A percentile compares a stretch with the other conserved stretches of the same genome.
phyloP scores from a whole-genome alignment of 2,329 filamentous ascomycete genomes.

The Chalaropsis thielavioides region DNA sequence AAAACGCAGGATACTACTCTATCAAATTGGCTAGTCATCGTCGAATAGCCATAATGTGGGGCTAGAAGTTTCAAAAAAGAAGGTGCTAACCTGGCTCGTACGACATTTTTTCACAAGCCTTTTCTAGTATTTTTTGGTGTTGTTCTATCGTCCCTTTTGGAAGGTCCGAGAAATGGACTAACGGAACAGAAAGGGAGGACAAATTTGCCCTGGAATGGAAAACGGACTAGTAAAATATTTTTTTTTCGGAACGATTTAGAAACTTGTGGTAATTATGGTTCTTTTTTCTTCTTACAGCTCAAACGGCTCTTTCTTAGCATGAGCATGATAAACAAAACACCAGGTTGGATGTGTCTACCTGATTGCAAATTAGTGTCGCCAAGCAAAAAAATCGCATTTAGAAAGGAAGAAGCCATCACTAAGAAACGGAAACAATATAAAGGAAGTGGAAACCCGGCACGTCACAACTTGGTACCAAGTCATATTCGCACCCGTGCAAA shows the following conservation, averaged over 20 bases:
- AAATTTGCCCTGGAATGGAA: not conserved
- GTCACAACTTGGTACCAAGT: not conserved
- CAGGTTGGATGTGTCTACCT: not conserved
- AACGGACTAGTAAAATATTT: not conserved
- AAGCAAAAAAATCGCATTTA: not conserved
- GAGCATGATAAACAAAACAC: not conserved
- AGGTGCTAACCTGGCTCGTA: constrained; percentile 1
- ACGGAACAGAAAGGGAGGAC: not conserved
- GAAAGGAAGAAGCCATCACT: not conserved
- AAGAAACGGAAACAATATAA: not conserved
- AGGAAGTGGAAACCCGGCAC: not conserved
- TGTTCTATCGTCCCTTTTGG: not conserved
- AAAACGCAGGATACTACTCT: not conserved
- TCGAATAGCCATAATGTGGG: not conserved
- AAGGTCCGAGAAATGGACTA: not conserved
- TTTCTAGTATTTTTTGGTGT: not conserved
- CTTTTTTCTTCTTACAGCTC: not conserved
- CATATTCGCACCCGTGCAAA: not conserved
- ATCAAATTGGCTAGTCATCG: not conserved
- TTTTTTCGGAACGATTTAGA: not conserved
- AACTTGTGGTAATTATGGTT: not conserved
- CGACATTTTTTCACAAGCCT: not conserved
- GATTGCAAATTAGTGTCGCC: not conserved
- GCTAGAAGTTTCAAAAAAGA: constrained; percentile 5
- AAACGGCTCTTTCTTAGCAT: not conserved